Conservation (phyloP, 169 alveolate species). For the Cryptosporidium andersoni region DNA sequence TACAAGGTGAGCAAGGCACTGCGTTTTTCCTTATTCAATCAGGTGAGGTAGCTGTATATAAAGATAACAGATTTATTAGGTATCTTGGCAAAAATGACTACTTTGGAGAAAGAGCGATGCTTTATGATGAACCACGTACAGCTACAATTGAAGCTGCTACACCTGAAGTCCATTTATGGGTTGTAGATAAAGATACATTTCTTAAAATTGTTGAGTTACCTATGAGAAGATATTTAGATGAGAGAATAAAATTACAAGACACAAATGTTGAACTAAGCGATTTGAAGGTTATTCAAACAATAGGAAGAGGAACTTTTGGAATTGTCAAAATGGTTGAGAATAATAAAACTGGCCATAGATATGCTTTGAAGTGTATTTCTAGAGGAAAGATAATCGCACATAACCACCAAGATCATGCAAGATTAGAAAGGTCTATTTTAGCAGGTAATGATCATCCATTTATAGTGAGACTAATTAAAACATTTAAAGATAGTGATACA, state of each 20-base stretch:
- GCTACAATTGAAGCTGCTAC: conserved; percentile 87
- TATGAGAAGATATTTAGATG: conserved; percentile 87
- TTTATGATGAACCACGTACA: conserved; percentile 89
- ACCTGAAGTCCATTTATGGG: conserved; percentile 81
- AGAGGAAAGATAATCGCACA: conserved; percentile 79
- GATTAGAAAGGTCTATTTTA: conserved; percentile 90
- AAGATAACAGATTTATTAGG: conserved; percentile 82
- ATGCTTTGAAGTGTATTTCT: conserved; percentile 90
- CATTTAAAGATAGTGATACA: conserved; percentile 88
- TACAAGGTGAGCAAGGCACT: conserved; percentile 91
- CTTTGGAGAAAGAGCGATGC: conserved; percentile 94
- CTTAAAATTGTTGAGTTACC: conserved; percentile 80
- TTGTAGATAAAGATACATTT: conserved; percentile 87
- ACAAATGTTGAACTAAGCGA: conserved; percentile 86
- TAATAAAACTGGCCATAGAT: conserved; percentile 80
- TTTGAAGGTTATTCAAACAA: conserved; percentile 78
- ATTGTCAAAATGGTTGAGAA: conserved; percentile 88
- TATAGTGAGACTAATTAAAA: conserved; percentile 88
- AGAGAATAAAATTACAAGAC: conserved; percentile 90
- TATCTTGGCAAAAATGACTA: conserved; percentile 90
- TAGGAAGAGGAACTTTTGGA: conserved; percentile 91
- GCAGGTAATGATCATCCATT: conserved; percentile 95
- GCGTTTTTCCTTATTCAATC: conserved; percentile 89
- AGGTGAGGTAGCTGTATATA: conserved; percentile 90
- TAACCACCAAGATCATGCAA: conserved; percentile 86